Percentiles rank a stretch among this genome's conserved stretches.
These are phyloP conservation scores for Lipomyces sp. DNA, from an alignment of 805 yeast species.

Conservation along the genomic window DNA sequence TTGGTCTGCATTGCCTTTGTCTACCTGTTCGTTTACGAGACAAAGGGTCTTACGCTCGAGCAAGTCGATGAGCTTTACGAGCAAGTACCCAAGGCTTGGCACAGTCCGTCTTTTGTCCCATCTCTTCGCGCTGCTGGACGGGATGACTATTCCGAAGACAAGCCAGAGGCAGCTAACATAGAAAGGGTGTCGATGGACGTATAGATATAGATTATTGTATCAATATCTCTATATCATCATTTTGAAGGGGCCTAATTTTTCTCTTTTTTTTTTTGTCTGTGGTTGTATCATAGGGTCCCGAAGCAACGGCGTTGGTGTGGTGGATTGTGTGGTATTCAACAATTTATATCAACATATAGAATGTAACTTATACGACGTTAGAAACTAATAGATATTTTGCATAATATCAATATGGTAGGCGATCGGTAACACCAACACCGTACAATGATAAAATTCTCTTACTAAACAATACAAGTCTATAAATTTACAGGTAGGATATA, in stretches of 20 bases:
- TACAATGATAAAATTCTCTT: no score
- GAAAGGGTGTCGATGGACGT: not conserved
- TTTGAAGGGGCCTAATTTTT: no score
- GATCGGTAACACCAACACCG: no score
- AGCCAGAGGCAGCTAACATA: not conserved
- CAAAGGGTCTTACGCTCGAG: conserved; percentile 69
- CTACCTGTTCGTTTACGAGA: conserved; percentile 63
- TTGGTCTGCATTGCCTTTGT: conserved; percentile 61
- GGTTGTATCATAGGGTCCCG: no score
- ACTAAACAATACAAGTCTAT: not conserved
- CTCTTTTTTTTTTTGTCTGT: no score
- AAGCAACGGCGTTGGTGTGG: no score
- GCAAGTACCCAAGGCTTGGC: conserved; percentile 37
- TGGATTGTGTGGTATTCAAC: no score
- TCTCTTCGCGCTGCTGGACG: conserved; percentile 8
- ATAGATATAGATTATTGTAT: not conserved
- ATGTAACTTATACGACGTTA: no score
- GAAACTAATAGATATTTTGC: no score
- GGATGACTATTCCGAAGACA: not conserved
- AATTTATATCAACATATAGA: no score
- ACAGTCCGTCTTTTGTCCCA: conserved; percentile 10
- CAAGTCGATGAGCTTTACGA: conserved; percentile 67
- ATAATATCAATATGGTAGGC: no score
- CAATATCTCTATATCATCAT: not conserved
- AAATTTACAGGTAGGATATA: not conserved